Percentiles rank a stretch among this genome's conserved stretches.
phyloP scores from a whole-genome alignment of 192 early-diverging fungal genomes.

The Paraglomus brasilianum region DNA sequence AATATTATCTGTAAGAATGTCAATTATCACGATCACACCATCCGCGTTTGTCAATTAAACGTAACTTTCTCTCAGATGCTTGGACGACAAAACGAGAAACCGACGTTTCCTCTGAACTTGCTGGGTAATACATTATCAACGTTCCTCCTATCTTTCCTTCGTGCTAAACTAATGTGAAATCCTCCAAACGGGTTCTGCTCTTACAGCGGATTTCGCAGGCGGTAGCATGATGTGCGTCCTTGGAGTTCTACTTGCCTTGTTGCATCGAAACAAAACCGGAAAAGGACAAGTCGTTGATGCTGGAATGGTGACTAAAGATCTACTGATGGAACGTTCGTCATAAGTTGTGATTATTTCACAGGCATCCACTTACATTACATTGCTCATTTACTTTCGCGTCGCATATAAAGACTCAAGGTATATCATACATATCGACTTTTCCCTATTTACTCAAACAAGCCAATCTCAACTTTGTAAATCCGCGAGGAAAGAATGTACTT shows the following conservation, averaged over 20 bases:
- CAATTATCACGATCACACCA: neutral
- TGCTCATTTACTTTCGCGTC: neutral
- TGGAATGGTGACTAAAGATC: conserved; percentile 47
- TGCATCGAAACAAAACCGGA: conserved; percentile 56
- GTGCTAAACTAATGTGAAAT: too few relatives aligned
- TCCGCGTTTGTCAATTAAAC: neutral
- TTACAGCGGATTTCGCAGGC: conserved; percentile 65
- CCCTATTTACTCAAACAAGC: conserved; percentile 57
- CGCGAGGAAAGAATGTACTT: conserved; percentile 58
- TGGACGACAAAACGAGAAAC: conserved; percentile 12
- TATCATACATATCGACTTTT: conserved; percentile 59
- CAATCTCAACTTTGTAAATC: conserved; percentile 48
- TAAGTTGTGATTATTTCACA: neutral
- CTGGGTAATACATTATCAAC: conserved; percentile 24
- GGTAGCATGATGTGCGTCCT: conserved; percentile 64
- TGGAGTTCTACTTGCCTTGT: conserved; percentile 61
- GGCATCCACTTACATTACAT: too few relatives aligned
- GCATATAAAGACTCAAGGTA: conserved; percentile 43
- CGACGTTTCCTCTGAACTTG: conserved; percentile 39
- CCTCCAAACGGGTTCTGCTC: neutral
- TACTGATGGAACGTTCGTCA: neutral
- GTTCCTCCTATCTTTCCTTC: neutral
- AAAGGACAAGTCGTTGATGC: conserved; percentile 65
- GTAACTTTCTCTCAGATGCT: neutral
- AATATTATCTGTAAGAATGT: conserved; percentile 46